Percentiles rank a stretch among this genome's conserved stretches.
phyloP scores from a whole-genome alignment of 2,329 filamentous ascomycete species.

The Penicillium griseofulvum region DNA sequence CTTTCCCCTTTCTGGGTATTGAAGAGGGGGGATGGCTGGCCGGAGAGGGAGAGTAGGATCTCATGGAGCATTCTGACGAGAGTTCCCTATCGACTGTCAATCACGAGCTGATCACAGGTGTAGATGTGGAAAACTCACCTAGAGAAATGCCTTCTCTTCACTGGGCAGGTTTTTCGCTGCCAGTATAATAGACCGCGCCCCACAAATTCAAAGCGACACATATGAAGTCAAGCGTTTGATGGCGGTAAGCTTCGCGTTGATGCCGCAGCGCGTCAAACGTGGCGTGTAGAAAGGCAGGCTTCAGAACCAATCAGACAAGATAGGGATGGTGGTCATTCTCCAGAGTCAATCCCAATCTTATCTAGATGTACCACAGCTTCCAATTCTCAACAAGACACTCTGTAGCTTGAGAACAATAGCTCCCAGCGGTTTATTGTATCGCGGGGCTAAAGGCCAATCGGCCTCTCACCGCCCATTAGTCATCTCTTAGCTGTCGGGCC shows the following conservation, averaged over 20 bases:
- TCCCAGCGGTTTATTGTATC: neutral
- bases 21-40: constrained; percentile 87
- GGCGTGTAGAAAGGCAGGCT: neutral
- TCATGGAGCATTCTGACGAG: constrained; percentile 82
- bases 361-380: neutral
- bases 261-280: constrained; percentile 16
- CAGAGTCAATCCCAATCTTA: neutral
- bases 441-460: constrained; percentile 5
- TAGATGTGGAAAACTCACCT: constrained; percentile 27
- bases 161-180: constrained; percentile 33
- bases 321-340: neutral
- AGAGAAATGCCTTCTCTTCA: constrained; percentile 24
- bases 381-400: neutral
- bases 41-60: constrained; percentile 92
- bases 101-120: neutral
- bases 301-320: neutral
- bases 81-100: constrained; percentile 4
- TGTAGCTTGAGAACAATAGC: neutral
- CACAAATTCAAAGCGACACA: constrained; percentile 49
- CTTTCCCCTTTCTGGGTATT: constrained; percentile 50
- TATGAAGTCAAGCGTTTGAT: constrained; percentile 25
- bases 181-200: constrained; percentile 45
- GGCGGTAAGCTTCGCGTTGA: constrained; percentile 8
- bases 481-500: constrained; percentile 19
- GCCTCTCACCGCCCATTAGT: constrained; percentile 10